These are phyloP conservation scores for Phytopythium montanum DNA, from an alignment of 352 stramenopile species.

Conservation along the genomic window DNA sequence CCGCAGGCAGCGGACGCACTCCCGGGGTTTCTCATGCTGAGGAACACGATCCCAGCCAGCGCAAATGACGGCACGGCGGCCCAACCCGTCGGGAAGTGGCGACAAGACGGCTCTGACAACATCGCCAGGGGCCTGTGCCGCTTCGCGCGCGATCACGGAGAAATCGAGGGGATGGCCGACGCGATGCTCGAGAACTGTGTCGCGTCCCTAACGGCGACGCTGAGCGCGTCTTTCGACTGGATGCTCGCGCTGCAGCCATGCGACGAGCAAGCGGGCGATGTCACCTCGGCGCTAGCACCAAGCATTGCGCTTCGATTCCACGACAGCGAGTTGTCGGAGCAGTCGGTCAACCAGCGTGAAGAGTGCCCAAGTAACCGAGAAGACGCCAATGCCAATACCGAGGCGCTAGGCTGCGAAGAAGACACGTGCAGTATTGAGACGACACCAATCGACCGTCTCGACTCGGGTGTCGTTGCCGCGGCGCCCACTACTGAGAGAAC, in stretches of 20 bases:
- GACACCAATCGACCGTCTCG: background rate
- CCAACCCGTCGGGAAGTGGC: conserved; percentile 18
- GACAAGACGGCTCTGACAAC: conserved; percentile 29
- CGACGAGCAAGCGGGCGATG: background rate
- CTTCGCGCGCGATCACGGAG: conserved; percentile 15
- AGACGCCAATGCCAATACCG: background rate
- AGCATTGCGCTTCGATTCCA: background rate
- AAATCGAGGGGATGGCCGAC: background rate
- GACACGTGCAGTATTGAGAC: background rate
- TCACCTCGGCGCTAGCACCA: background rate
- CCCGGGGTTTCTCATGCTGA: conserved; percentile 38
- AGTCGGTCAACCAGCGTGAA: no score
- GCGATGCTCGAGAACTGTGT: conserved; percentile 9
- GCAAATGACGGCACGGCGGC: background rate
- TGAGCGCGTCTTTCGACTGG: conserved; percentile 37
- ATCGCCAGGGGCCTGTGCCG: conserved; percentile 41
- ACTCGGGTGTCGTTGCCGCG: background rate
- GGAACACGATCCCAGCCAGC: conserved; percentile 22
- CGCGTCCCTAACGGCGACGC: conserved; percentile 11
- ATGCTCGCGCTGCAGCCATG: conserved; percentile 28
- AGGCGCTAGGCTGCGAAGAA: background rate
- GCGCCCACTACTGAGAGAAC: background rate
- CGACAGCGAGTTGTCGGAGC: background rate
- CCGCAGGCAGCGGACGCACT: background rate
- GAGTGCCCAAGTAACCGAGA: no score